Percentiles rank a stretch among this genome's conserved stretches.
Conservation (phyloP, 2,329 filamentous ascomycete genomes). For the Cordyceps militaris region DNA sequence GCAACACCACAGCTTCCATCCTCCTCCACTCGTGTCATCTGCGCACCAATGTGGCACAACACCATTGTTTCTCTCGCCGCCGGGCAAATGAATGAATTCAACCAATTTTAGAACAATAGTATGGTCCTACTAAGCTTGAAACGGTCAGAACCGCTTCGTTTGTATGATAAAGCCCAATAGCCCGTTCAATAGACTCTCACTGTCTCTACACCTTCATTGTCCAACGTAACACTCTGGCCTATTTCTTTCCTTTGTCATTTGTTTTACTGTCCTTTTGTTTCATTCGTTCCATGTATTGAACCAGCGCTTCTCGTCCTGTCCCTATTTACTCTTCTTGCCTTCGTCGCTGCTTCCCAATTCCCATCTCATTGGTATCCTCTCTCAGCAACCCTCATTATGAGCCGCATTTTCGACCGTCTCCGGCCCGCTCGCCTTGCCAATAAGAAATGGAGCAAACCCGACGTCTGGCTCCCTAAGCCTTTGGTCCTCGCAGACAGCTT, state of each 20-base stretch:
- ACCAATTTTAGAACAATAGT: not conserved
- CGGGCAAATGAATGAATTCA: not conserved
- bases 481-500: slow-evolving; percentile 18
- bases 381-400: not conserved
- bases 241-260: slow-evolving; percentile 11
- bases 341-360: not conserved
- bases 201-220: not conserved
- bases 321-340: not conserved
- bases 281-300: not conserved
- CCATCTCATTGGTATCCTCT: no score
- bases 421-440: not conserved
- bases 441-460: slow-evolving; percentile 10
- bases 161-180: not conserved
- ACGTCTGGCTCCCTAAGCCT: slow-evolving; percentile 11
- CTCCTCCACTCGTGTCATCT: slow-evolving; percentile 5
- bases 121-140: not conserved
- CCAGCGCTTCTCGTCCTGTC: slow-evolving; percentile 6
- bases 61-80: not conserved
- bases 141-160: not conserved
- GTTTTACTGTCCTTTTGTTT: not conserved
- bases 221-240: not conserved
- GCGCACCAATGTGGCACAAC: not conserved
- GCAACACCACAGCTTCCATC: not conserved
- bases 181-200: not conserved
- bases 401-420: not conserved